A percentile compares a stretch with the other conserved stretches of the same genome.
Evolutionary conservation across 768 basidiomycete species (phyloP).

Genomic region (Ramaria rubella): DNA sequence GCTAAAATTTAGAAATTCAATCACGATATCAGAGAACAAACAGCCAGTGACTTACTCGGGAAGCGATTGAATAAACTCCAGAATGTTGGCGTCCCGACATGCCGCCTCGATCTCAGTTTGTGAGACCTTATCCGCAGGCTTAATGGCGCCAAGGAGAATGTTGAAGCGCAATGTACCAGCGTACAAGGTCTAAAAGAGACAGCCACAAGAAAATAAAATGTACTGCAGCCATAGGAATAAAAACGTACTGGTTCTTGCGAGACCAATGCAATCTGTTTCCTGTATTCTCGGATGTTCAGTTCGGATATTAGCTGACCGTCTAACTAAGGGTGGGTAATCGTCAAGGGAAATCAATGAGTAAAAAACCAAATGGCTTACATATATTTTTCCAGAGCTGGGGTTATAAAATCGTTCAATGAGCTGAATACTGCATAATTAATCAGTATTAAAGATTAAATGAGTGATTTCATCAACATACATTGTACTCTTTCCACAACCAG

Average conservation of each 20-base stretch:
- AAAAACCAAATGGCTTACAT: slow-evolving; percentile 32
- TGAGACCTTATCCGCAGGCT: slow-evolving; percentile 70
- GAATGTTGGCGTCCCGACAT: slow-evolving; percentile 84
- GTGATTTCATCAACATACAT: slow-evolving; percentile 41
- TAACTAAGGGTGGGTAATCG: slow-evolving; percentile 48
- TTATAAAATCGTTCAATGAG: slow-evolving; percentile 86
- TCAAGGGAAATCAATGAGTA: background rate
- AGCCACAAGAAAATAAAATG: background rate
- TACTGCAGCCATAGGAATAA: no score
- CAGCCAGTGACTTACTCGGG: slow-evolving; percentile 52
- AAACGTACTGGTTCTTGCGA: slow-evolving; percentile 66
- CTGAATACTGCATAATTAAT: slow-evolving; percentile 48
- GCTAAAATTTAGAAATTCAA: slow-evolving; percentile 28
- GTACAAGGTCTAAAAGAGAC: slow-evolving; percentile 53
- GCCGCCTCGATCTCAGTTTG: slow-evolving; percentile 81
- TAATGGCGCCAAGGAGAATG: slow-evolving; percentile 77
- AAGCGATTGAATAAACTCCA: slow-evolving; percentile 81
- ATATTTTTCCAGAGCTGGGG: slow-evolving; percentile 64
- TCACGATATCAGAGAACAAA: background rate
- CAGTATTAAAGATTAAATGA: slow-evolving; percentile 10
- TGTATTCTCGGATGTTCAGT: slow-evolving; percentile 79
- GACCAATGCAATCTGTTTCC: slow-evolving; percentile 82
- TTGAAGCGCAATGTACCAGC: slow-evolving; percentile 89
- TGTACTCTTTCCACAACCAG: slow-evolving; percentile 78
- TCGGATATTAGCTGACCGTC: slow-evolving; percentile 71